Evolutionary conservation across 2,329 filamentous ascomycete species (phyloP), one percentile per base, ranked within the genome.

Genomic region (Hymenoscyphus scutula): DNA sequence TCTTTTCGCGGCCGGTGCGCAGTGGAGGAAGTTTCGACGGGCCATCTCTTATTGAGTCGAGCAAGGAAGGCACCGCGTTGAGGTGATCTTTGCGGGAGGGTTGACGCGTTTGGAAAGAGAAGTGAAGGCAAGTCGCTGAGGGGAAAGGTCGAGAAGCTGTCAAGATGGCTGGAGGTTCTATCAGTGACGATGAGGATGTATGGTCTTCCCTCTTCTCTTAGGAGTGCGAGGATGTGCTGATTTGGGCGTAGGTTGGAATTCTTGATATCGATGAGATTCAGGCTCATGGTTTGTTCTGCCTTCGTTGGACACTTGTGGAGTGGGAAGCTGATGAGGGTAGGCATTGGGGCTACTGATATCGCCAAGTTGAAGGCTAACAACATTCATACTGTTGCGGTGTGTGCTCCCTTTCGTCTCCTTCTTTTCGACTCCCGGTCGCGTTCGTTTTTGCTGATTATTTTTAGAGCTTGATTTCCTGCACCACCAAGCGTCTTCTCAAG

Each of bases 261-360:
- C 77, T 89, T 61, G 86, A 89, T 69, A 85, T 90, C 63, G 87
- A 90, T 64, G 78, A 80, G 53, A 84, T 90, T 34, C 86, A 89
- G 73, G 80, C 83, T 37, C 86, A 89, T 73, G 87, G 84, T 56
- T 23, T 17, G 41, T 34, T 25, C 6, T 10, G 23, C 58, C 38
- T 51, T 58, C 27, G 15, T 59, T 19, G 53, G 19, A 19, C 15
- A 4, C 13, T 37, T 34, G 8, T 1, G 3, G 32, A n/a, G 15
- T n/a, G 32, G 19, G 37, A 53, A 34, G 34, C 65, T 72, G 29
- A 68, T 41, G 6, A 11, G 54, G 62, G 5, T 60, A 84, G 83
- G 87, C 51, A 85, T 90, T 67, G 83, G 84, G 61, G 84, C 83
- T 34, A 80, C 84, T 2, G 87, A 90, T 71, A 89, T 90, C 67